Evolutionary conservation across 257 asterid species (phyloP).

Genomic region (Verbena officinalis): DNA sequence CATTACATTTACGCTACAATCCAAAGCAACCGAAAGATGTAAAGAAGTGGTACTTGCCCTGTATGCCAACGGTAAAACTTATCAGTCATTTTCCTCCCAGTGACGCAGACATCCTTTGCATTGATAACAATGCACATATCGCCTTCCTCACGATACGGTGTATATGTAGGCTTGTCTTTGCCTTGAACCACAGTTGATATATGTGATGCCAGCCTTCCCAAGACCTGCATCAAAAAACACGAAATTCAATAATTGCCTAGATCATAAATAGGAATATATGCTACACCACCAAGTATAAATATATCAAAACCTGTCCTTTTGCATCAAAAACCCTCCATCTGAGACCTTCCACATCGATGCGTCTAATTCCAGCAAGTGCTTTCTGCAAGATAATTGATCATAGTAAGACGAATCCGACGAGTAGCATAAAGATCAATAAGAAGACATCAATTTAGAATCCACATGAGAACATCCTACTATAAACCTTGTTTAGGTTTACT

Average conservation of each 20-base stretch:
- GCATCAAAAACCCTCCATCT: slow-evolving; percentile 98
- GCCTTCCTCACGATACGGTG: slow-evolving; percentile 77
- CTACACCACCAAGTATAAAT: background rate
- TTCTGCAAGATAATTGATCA: slow-evolving; percentile 48
- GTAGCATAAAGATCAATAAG: slow-evolving; percentile 12
- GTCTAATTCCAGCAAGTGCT: slow-evolving; percentile 88
- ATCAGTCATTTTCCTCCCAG: slow-evolving; percentile 94
- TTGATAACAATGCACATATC: slow-evolving; percentile 91
- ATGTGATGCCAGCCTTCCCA: slow-evolving; percentile 92
- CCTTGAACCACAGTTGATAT: slow-evolving; percentile 93
- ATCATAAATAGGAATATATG: background rate
- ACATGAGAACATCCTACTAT: background rate
- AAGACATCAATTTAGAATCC: slow-evolving; percentile 3
- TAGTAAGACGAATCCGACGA: slow-evolving; percentile 1
- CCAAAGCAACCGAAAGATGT: background rate
- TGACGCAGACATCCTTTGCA: slow-evolving; percentile 85
- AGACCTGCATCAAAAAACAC: slow-evolving; percentile 50
- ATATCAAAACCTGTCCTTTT: slow-evolving; percentile 75
- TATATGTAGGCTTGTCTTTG: slow-evolving; percentile 90
- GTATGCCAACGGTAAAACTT: slow-evolving; percentile 94
- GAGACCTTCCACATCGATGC: slow-evolving; percentile 83
- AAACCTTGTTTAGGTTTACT: background rate
- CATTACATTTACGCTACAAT: slow-evolving; percentile 4
- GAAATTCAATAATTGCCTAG: slow-evolving; percentile 3
- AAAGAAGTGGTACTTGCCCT: slow-evolving; percentile 53